A percentile compares a stretch with the other conserved stretches of the same genome.
Conservation (phyloP, 345 rosid genomes). For the Corymbia maculata region DNA sequence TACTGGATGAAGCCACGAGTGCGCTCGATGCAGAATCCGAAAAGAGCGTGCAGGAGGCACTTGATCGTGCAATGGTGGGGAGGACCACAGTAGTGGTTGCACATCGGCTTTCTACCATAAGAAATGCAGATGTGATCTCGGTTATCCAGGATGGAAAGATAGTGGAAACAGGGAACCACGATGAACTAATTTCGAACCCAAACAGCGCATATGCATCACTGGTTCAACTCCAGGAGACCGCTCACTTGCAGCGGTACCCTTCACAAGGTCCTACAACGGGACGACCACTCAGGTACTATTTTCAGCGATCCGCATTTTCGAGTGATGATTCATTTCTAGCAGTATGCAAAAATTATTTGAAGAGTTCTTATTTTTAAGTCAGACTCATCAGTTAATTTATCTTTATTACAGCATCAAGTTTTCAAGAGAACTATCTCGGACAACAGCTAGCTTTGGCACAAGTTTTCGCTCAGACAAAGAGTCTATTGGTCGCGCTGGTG, state of each 20-base stretch:
- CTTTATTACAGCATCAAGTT: constrained; percentile 27
- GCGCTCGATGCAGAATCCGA: constrained; percentile 94
- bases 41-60: constrained; percentile 92
- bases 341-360: neutral
- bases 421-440: constrained; percentile 62
- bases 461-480: constrained; percentile 88
- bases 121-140: constrained; percentile 84
- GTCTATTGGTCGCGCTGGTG: constrained; percentile 33
- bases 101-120: constrained; percentile 82
- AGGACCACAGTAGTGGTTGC: constrained; percentile 89
- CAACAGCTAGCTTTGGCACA: constrained; percentile 50
- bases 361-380: neutral
- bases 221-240: constrained; percentile 75
- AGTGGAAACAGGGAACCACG: constrained; percentile 85
- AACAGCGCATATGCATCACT: constrained; percentile 63
- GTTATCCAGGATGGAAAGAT: constrained; percentile 78
- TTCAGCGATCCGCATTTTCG: neutral
- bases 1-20: constrained; percentile 96
- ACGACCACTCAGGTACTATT: constrained; percentile 54
- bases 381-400: neutral
- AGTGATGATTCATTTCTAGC: neutral
- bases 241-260: constrained; percentile 48
- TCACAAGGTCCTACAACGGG: constrained; percentile 45
- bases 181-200: constrained; percentile 61
- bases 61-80: constrained; percentile 91